Evolutionary conservation across 129 eudicot genomes (phyloP).

Genomic region (Smallanthus sonchifolius): DNA sequence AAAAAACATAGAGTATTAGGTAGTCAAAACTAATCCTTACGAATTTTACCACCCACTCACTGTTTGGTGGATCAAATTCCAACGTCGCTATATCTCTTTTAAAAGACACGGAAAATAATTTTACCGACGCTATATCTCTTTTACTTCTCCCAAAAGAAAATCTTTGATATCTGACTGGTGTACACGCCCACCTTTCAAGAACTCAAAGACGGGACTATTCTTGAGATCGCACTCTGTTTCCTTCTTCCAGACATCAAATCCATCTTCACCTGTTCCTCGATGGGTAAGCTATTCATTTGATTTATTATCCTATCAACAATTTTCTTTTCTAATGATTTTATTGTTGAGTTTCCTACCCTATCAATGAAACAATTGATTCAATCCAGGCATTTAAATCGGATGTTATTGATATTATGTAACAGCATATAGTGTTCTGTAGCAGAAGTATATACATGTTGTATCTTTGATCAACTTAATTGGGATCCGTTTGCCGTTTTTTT

Average conservation of each 20-base stretch:
- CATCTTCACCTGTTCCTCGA: background rate
- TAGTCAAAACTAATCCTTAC: too few relatives aligned
- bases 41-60: too few relatives aligned
- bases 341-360: conserved; percentile 8
- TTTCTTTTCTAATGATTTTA: background rate
- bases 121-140: too few relatives aligned
- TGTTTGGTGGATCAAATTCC: too few relatives aligned
- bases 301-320: background rate
- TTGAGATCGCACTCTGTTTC: conserved; percentile 23
- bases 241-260: conserved; percentile 25
- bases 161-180: conserved; percentile 15
- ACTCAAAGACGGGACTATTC: too few relatives aligned
- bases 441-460: background rate
- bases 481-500: background rate
- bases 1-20: too few relatives aligned
- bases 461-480: background rate
- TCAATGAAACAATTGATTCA: conserved; percentile 9
- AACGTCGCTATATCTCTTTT: too few relatives aligned
- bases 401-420: background rate
- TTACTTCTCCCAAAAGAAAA: conserved; percentile 12
- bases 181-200: conserved; percentile 38
- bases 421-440: background rate
- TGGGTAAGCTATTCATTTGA: conserved; percentile 21
- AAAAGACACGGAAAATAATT: too few relatives aligned
- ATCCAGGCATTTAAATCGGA: background rate